Evolutionary conservation across 2,329 filamentous ascomycete species (phyloP).

Genomic region (Sporothrix variecibatus): DNA sequence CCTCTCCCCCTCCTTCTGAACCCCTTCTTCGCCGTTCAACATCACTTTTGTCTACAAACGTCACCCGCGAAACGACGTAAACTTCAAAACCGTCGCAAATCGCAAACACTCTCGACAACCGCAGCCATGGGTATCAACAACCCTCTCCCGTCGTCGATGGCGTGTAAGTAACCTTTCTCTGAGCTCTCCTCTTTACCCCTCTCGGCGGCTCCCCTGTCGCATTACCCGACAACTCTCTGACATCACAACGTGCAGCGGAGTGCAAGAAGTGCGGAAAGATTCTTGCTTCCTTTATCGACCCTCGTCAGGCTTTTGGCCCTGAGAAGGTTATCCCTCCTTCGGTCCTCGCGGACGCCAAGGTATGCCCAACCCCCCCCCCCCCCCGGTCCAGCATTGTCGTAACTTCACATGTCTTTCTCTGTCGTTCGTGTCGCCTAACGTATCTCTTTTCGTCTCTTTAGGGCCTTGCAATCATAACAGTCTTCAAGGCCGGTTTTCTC

Average conservation of each 20-base stretch:
- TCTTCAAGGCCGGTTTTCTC: slow-evolving; percentile 84
- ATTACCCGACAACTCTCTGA: background rate
- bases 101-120: background rate
- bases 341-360: slow-evolving; percentile 89
- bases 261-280: slow-evolving; percentile 98
- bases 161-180: slow-evolving; percentile 55
- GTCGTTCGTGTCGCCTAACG: background rate
- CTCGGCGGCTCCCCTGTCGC: background rate
- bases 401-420: background rate
- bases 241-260: slow-evolving; percentile 64
- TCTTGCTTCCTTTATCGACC: slow-evolving; percentile 90
- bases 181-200: background rate
- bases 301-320: slow-evolving; percentile 87
- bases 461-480: slow-evolving; percentile 82
- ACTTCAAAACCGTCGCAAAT: background rate
- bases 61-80: background rate
- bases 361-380: slow-evolving; percentile 41
- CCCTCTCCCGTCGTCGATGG: slow-evolving; percentile 66
- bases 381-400: background rate
- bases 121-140: slow-evolving; percentile 64
- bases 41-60: slow-evolving; percentile 1
- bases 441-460: slow-evolving; percentile 34
- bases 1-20: background rate
- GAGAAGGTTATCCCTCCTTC: slow-evolving; percentile 96
- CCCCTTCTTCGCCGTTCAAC: slow-evolving; percentile 9